Base-by-base conservation (phyloP, 805 yeast genomes). In the Zygosaccharomyces siamensis region DNA sequence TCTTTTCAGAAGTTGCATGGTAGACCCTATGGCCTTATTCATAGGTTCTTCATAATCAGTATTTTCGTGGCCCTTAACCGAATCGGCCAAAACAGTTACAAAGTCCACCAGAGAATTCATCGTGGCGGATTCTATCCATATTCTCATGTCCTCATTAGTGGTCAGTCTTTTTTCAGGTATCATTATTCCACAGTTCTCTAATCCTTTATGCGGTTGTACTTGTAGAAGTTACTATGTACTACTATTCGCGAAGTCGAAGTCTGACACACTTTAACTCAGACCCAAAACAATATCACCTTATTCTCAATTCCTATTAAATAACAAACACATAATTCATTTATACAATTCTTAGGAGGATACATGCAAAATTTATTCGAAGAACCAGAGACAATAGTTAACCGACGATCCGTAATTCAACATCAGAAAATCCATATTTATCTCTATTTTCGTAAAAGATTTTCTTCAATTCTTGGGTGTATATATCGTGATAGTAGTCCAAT, bases 401-500 rank as follows among this genome's bases (percentile, higher is more conserved):
- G 8, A 61, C 66, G 30, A 62, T 60, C 20, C 60, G 54, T 31
- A 67, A 52, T 30, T 54, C 63, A 10, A 58, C 55, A 31, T 59
- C 58, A 5, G 42, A 36, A 30, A 51, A 57, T n/a, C 63, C 66
- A 54, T 64, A 89, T 49, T 72, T 71, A 2, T 69, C 73, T 63
- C 82, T 87, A 61, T 89, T 77, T 4, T 78, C 83, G 33, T 84
- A 79, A 66, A 80, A 92, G 2, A 89, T 71, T 52, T 76, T 71
- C 52, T 73, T 66, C 56, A 90, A 67, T 51, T 81, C 86, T 5
- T 78, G 74, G 8, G 85, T 75, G 62, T 93, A 93, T 23, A 81
- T 56, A 12, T 68, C 70, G 66, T 92, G 99, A 59, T 84, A 89
- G 52, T 81, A 73, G 46, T 85, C 83, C 14, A 89, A 73, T 46